These are phyloP conservation scores for Pilatotrama ljubarskyi DNA, from an alignment of 768 basidiomycete genomes.

Conservation along the genomic window DNA sequence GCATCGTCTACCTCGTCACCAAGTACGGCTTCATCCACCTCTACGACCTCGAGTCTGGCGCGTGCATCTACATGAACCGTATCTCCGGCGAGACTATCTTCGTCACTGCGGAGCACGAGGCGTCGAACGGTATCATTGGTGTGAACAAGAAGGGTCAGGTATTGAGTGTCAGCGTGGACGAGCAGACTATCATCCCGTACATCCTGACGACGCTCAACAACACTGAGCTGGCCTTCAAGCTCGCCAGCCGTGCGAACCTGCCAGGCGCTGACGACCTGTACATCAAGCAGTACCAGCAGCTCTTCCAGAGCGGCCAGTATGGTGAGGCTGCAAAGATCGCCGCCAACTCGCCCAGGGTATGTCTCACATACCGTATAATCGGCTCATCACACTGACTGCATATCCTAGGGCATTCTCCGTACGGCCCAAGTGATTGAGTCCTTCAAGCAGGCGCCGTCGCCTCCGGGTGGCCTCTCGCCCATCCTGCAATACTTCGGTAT, in stretches of 20 bases:
- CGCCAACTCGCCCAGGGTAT: slow-evolving; percentile 90
- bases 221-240: slow-evolving; percentile 95
- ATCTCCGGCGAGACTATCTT: slow-evolving; percentile 99
- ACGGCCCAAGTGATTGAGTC: slow-evolving; percentile 95
- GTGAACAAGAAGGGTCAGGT: slow-evolving; percentile 99
- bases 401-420: slow-evolving; percentile 80
- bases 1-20: slow-evolving; percentile 95
- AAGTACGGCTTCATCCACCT: slow-evolving; percentile 99
- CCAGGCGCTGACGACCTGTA: slow-evolving; percentile 98
- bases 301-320: slow-evolving; percentile 87
- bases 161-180: slow-evolving; percentile 94
- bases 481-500: slow-evolving; percentile 99
- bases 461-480: slow-evolving; percentile 87
- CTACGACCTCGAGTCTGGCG: slow-evolving; percentile 95
- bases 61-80: slow-evolving; percentile 99
- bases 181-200: slow-evolving; percentile 94
- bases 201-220: slow-evolving; percentile 93
- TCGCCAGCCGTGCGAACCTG: slow-evolving; percentile 93
- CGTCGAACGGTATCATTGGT: slow-evolving; percentile 93
- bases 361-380: background rate
- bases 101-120: slow-evolving; percentile 95
- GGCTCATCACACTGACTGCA: background rate
- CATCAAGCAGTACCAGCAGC: slow-evolving; percentile 87
- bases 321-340: slow-evolving; percentile 97
- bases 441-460: slow-evolving; percentile 94